phyloP scores from a whole-genome alignment of 805 yeast genomes.

The Naumovozyma castellii region DNA sequence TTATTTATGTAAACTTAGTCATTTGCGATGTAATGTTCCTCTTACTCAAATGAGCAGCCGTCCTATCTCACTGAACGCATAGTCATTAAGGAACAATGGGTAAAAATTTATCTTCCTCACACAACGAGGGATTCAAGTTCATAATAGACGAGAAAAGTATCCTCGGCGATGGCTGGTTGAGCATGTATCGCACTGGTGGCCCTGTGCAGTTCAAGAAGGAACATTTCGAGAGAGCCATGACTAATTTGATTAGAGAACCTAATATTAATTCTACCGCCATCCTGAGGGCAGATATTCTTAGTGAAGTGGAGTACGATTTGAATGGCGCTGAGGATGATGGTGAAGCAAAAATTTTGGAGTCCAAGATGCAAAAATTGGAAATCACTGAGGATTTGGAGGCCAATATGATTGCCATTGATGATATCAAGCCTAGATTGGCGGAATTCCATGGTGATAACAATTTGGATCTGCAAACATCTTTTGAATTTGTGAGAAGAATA shows the following conservation, averaged over 20 bases:
- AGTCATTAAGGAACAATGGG: too few relatives aligned
- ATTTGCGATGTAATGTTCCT: too few relatives aligned
- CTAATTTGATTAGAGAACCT: slow-evolving; percentile 70
- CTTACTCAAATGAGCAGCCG: too few relatives aligned
- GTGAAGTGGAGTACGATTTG: slow-evolving; percentile 37
- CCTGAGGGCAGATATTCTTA: slow-evolving; percentile 73
- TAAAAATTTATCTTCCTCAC: slow-evolving; percentile 1
- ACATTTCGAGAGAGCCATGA: slow-evolving; percentile 70
- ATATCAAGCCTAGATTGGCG: slow-evolving; percentile 32
- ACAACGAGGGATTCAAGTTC: slow-evolving; percentile 14
- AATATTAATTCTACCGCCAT: slow-evolving; percentile 88
- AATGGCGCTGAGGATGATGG: not conserved
- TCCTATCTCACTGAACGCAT: too few relatives aligned
- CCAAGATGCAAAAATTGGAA: slow-evolving; percentile 7
- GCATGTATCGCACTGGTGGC: slow-evolving; percentile 17
- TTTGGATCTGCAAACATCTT: slow-evolving; percentile 28
- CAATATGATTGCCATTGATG: slow-evolving; percentile 31
- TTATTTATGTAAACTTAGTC: too few relatives aligned
- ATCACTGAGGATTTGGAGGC: slow-evolving; percentile 12
- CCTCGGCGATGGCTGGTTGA: slow-evolving; percentile 24
- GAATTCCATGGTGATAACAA: slow-evolving; percentile 11
- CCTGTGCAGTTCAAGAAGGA: slow-evolving; percentile 21
- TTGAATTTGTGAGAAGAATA: slow-evolving; percentile 66
- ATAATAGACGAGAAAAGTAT: slow-evolving; percentile 14
- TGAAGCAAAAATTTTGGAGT: slow-evolving; percentile 1